Base-by-base conservation (phyloP, 371 early-diverging fungal species). In the Nematocida ironsii region DNA sequence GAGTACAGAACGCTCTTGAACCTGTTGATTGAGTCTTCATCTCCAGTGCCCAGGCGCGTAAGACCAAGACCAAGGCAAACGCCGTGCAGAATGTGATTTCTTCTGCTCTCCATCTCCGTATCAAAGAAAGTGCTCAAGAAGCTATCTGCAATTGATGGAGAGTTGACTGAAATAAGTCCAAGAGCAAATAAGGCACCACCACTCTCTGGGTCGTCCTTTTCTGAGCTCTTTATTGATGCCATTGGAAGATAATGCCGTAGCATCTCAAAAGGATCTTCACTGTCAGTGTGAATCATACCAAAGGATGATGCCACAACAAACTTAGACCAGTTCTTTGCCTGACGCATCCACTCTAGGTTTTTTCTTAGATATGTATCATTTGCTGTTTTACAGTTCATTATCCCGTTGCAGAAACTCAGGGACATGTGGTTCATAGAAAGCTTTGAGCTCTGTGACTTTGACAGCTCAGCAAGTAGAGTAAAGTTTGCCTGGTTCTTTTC, bases 241-340 rank as follows among this genome's bases (percentile, higher is more conserved):
- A 52, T 66, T 16, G 72, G 67, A 48, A 85, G 69, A 55, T 86
- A 81, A 48, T 86, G 82, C 16, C 80, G 62, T 18, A 87, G 78
- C 39, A 85, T 68, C 20, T 72, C 70, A 81, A 67, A 69, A 9
- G 72, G 73, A 64, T 83, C 74, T 39, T 69, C 58, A 50, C 82
- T 83, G 20, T 75, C 73, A 83, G 92, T 92, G 89, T 99, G 98
- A 74, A 99, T 96, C 25, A 97, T 95, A 80, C 98, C 98, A 72
- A 98, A 89, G n/a, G 93, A 93, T 4, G 97, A 95, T 5, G 96
- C 94, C 4, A 96, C 97, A 72, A 93, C 92, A 88, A 97, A 99
- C 88, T 95, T 96, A 55, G 94, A 91, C 99, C 99, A 99, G 89
- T 95, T 95, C 69, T 92, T 94, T 33, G 96, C 94, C 75, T 95